Evolutionary conservation across 2,329 filamentous ascomycete species (phyloP).

Genomic region (Myriosclerotinia duriaeana): DNA sequence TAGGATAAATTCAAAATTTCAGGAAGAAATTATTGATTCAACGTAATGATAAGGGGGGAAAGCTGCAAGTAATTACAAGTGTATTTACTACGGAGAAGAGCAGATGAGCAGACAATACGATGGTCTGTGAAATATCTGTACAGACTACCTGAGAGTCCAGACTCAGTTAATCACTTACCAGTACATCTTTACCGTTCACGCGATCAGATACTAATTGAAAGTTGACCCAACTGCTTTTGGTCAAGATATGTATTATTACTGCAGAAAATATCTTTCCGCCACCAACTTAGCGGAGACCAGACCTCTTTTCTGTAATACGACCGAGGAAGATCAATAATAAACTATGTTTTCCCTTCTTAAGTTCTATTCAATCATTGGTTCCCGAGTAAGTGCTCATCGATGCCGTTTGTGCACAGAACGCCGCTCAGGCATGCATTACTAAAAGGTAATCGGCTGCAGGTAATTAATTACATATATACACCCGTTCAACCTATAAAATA

Average conservation of each 20-base stretch:
- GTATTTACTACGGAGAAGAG: no score
- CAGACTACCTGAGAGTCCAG: no score
- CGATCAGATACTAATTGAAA: no score
- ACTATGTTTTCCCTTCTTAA: background rate
- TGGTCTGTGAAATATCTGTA: no score
- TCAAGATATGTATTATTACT: background rate
- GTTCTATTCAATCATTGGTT: conserved; percentile 11
- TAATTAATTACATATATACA: background rate
- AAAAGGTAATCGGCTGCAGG: conserved; percentile 12
- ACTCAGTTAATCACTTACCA: no score
- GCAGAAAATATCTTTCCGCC: background rate
- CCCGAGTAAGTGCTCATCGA: conserved; percentile 14
- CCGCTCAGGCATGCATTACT: background rate
- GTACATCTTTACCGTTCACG: no score
- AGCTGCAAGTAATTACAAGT: background rate
- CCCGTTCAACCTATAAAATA: conserved; percentile 19
- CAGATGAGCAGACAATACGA: no score
- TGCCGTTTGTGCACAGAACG: conserved; percentile 12
- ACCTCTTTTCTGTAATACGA: conserved; percentile 1
- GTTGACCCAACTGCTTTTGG: background rate
- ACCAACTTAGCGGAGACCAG: background rate
- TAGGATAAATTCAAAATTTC: no score
- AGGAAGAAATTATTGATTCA: no score
- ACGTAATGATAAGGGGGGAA: background rate
- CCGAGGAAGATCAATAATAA: background rate